Evolutionary conservation across 1,284 basidiomycete species (phyloP).

Genomic region (Coniferiporia sulphurascens): DNA sequence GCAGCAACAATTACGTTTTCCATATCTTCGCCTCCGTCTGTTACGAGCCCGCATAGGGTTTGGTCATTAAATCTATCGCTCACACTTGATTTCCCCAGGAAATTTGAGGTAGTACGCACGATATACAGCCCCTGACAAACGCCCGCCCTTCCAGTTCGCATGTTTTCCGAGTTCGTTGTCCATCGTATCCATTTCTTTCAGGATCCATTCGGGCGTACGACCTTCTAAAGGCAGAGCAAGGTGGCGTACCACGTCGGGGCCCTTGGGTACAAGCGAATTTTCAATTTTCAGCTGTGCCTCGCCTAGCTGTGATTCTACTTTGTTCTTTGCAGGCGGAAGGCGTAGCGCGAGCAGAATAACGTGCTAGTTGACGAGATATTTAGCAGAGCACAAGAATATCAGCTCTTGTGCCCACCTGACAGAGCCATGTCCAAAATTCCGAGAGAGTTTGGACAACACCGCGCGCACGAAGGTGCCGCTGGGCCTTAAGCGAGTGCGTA

Average conservation of each 20-base stretch:
- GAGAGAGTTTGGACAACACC: constrained; percentile 49
- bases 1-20: constrained; percentile 67
- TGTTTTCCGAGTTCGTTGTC: constrained; percentile 48
- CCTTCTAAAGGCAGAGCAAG: constrained; percentile 67
- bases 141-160: constrained; percentile 67
- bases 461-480: constrained; percentile 72
- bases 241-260: constrained; percentile 54
- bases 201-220: constrained; percentile 70
- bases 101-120: constrained; percentile 45
- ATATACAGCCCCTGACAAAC: constrained; percentile 85
- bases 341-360: constrained; percentile 58
- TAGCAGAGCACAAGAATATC: neutral
- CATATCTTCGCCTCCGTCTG: constrained; percentile 83
- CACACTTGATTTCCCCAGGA: neutral
- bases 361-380: constrained; percentile 37
- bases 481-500: constrained; percentile 44
- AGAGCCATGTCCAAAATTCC: constrained; percentile 55
- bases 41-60: constrained; percentile 12
- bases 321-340: constrained; percentile 61
- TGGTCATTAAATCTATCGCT: neutral
- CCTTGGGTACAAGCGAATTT: constrained; percentile 62
- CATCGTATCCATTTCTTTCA: constrained; percentile 76
- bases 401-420: constrained; percentile 38
- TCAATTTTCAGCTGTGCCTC: constrained; percentile 64
- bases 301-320: constrained; percentile 68